Conservation (phyloP, 2,329 filamentous ascomycete species). For the Talaromyces sp. region DNA sequence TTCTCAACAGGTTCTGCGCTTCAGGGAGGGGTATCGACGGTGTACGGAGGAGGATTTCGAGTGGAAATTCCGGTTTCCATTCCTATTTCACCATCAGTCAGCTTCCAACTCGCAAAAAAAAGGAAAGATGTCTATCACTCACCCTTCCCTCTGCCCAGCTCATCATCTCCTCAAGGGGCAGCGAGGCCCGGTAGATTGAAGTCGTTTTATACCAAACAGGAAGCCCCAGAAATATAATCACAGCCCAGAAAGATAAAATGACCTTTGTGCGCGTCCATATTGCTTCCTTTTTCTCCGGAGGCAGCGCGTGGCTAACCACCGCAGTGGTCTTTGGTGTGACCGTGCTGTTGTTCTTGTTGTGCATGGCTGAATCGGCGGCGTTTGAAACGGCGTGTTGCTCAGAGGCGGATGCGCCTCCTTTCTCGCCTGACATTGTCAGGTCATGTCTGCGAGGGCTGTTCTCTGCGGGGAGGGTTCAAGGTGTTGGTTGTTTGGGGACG, state of each 20-base stretch:
- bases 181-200: constrained; percentile 76
- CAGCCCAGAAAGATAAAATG: constrained; percentile 83
- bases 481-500: neutral
- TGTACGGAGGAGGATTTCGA: constrained; percentile 73
- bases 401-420: constrained; percentile 28
- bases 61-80: constrained; percentile 81
- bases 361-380: neutral
- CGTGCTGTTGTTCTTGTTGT: constrained; percentile 9
- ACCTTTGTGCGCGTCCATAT: constrained; percentile 67
- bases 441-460: constrained; percentile 25
- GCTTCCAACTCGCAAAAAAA: neutral
- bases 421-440: constrained; percentile 28
- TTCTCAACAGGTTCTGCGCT: constrained; percentile 65
- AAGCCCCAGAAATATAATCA: constrained; percentile 76
- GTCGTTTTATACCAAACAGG: constrained; percentile 97
- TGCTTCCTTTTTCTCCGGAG: constrained; percentile 69
- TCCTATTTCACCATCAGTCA: constrained; percentile 49
- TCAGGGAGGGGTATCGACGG: constrained; percentile 61
- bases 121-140: too few relatives aligned
- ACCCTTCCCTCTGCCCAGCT: constrained; percentile 90
- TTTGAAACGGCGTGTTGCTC: constrained; percentile 7
- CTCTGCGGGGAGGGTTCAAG: neutral
- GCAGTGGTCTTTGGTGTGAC: constrained; percentile 11
- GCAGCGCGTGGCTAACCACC: constrained; percentile 50
- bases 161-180: constrained; percentile 82